A percentile compares a stretch with the other conserved stretches of the same genome.
phyloP scores from a whole-genome alignment of 306 rosid genomes.

The Lathyrus aphaca region DNA sequence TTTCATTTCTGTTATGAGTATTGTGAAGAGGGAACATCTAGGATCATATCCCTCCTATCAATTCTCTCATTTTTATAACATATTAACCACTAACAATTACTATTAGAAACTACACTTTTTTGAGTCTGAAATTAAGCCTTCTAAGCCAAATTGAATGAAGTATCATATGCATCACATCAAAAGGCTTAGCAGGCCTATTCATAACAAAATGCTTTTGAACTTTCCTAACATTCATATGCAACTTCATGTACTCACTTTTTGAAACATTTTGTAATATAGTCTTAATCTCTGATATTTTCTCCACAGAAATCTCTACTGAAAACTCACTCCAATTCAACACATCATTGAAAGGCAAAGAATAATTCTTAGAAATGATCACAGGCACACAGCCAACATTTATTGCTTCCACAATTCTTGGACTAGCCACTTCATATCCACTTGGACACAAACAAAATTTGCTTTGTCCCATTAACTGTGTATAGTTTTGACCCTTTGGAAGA shows the following conservation, averaged over 20 bases:
- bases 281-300: slow-evolving; percentile 61
- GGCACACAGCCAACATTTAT: slow-evolving; percentile 74
- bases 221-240: slow-evolving; percentile 50
- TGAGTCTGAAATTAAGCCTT: slow-evolving; percentile 50
- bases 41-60: no score
- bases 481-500: slow-evolving; percentile 54
- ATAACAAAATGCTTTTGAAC: slow-evolving; percentile 65
- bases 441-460: slow-evolving; percentile 84
- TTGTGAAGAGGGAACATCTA: no score
- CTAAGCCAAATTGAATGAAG: slow-evolving; percentile 81
- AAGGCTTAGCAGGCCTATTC: slow-evolving; percentile 67
- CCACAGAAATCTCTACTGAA: slow-evolving; percentile 56
- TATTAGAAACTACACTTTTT: background rate
- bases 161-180: slow-evolving; percentile 73
- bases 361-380: slow-evolving; percentile 59
- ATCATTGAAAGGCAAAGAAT: slow-evolving; percentile 73
- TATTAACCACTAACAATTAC: background rate
- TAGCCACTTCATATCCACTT: slow-evolving; percentile 82
- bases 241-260: slow-evolving; percentile 45
- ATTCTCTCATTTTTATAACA: no score
- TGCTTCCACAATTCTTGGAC: slow-evolving; percentile 83
- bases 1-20: background rate
- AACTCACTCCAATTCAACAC: slow-evolving; percentile 75
- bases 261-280: slow-evolving; percentile 51
- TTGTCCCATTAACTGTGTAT: slow-evolving; percentile 56